These are phyloP conservation scores for Plantago ovata DNA, from an alignment of 257 asterid species.

Conservation along the genomic window DNA sequence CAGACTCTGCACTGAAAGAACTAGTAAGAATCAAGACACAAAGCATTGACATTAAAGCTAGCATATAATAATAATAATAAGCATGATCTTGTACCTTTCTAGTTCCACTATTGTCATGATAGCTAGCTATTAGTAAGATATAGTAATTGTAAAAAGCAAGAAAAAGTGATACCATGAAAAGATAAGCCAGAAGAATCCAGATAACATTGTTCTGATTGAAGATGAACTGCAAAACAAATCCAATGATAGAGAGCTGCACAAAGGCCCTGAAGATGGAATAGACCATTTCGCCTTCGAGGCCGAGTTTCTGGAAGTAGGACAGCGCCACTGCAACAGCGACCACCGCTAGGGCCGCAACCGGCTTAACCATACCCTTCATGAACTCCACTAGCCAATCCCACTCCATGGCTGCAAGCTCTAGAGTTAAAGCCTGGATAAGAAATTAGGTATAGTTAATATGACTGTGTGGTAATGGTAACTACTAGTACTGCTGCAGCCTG, in stretches of 20 bases:
- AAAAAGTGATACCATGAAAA: slow-evolving; percentile 65
- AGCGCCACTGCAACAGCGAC: slow-evolving; percentile 66
- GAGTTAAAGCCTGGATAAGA: background rate
- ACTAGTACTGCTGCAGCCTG: no score
- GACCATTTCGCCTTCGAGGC: slow-evolving; percentile 73
- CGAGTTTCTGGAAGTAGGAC: slow-evolving; percentile 63
- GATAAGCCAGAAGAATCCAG: slow-evolving; percentile 85
- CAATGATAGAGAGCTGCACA: slow-evolving; percentile 76
- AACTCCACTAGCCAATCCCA: slow-evolving; percentile 64
- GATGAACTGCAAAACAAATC: slow-evolving; percentile 85
- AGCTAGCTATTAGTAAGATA: background rate
- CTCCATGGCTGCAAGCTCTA: slow-evolving; percentile 32
- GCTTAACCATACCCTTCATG: slow-evolving; percentile 80
- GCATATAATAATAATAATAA: background rate
- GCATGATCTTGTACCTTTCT: background rate
- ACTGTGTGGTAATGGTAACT: background rate
- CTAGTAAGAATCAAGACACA: no score
- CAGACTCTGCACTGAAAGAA: background rate
- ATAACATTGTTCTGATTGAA: slow-evolving; percentile 50
- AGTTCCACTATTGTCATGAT: background rate
- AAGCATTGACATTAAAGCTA: no score
- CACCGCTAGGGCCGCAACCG: slow-evolving; percentile 75
- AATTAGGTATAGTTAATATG: background rate
- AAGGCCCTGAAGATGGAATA: slow-evolving; percentile 79
- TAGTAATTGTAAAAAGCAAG: background rate